Percentiles rank a stretch among this genome's conserved stretches.
These are phyloP conservation scores for Stagonosporopsis rhizophila DNA, from an alignment of 2,329 filamentous ascomycete species.

Conservation along the genomic window DNA sequence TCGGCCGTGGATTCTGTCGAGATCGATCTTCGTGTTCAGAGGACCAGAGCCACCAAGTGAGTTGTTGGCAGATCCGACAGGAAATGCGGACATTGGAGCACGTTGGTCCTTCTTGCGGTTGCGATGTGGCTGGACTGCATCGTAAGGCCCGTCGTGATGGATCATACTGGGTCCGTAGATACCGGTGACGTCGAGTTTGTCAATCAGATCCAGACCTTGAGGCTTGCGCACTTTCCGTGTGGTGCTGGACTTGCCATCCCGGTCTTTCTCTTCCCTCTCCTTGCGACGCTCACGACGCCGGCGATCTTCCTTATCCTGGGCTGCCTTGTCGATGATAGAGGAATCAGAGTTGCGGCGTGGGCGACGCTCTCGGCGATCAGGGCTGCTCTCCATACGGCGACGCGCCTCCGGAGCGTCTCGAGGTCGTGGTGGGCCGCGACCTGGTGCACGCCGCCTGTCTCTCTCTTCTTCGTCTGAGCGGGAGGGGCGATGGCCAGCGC, in stretches of 20 bases:
- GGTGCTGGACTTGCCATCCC: constrained; percentile 48
- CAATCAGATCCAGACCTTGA: constrained; percentile 81
- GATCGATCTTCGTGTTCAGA: constrained; percentile 79
- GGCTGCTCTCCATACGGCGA: constrained; percentile 44
- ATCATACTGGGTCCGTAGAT: constrained; percentile 95
- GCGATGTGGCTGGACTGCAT: constrained; percentile 92
- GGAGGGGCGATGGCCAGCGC: constrained; percentile 64
- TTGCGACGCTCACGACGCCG: constrained; percentile 58
- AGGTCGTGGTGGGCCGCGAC: constrained; percentile 44
- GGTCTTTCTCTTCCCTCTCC: constrained; percentile 57
- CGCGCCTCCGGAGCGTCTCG: constrained; percentile 49
- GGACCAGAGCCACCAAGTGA: constrained; percentile 87
- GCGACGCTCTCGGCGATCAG: constrained; percentile 52
- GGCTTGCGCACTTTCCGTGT: constrained; percentile 50
- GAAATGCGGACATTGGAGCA: constrained; percentile 96
- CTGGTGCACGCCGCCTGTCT: constrained; percentile 47
- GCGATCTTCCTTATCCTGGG: constrained; percentile 59
- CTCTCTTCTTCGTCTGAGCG: constrained; percentile 69
- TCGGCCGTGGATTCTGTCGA: constrained; percentile 85
- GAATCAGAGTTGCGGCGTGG: constrained; percentile 81
- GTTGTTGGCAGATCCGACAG: constrained; percentile 91
- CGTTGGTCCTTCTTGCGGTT: constrained; percentile 83
- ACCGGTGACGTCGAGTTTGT: constrained; percentile 94
- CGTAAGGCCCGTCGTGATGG: constrained; percentile 96
- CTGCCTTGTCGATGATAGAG: constrained; percentile 70